These are phyloP conservation scores for Neurospora sp. DNA, from an alignment of 2,329 filamentous ascomycete genomes.

Conservation along the genomic window DNA sequence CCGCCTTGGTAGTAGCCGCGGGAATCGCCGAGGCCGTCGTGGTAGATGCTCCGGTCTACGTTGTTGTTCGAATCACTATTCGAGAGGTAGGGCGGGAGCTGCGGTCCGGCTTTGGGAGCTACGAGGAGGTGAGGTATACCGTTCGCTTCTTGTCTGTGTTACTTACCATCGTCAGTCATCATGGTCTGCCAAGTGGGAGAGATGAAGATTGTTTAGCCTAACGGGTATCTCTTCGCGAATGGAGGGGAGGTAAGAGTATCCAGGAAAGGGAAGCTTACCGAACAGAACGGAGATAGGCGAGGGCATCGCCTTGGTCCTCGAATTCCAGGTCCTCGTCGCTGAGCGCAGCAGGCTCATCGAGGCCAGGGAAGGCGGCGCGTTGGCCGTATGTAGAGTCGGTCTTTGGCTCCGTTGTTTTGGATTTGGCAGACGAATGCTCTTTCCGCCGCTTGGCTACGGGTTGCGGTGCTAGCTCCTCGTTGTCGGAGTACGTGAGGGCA, in stretches of 20 bases:
- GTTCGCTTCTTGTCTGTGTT: constrained; percentile 61
- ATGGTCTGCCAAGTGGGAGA: constrained; percentile 4
- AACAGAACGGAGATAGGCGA: constrained; percentile 62
- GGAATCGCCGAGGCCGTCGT: constrained; percentile 39
- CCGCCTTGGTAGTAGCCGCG: constrained; percentile 67
- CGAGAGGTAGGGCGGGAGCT: constrained; percentile 31
- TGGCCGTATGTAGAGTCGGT: constrained; percentile 61
- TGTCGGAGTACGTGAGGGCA: constrained; percentile 6
- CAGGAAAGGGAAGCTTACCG: constrained; percentile 40
- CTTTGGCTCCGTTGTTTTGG: constrained; percentile 30
- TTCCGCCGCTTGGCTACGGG: constrained; percentile 16
- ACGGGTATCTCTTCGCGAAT: constrained; percentile 4
- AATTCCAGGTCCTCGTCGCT: constrained; percentile 53
- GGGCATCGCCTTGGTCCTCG: constrained; percentile 55
- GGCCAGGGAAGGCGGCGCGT: constrained; percentile 59
- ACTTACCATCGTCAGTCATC: constrained; percentile 31
- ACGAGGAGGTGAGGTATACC: constrained; percentile 62
- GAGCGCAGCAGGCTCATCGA: constrained; percentile 36
- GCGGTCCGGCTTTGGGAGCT: constrained; percentile 46
- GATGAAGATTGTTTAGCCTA: constrained; percentile 21
- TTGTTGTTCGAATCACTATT: constrained; percentile 14
- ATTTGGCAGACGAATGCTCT: constrained; percentile 19
- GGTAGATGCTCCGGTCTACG: constrained; percentile 34
- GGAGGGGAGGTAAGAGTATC: neutral
- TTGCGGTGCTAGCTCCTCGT: constrained; percentile 6